Percentiles rank a stretch among this genome's conserved stretches.
These are phyloP conservation scores for Pulveroboletus sp. DNA, from an alignment of 768 basidiomycete genomes.

Conservation along the genomic window DNA sequence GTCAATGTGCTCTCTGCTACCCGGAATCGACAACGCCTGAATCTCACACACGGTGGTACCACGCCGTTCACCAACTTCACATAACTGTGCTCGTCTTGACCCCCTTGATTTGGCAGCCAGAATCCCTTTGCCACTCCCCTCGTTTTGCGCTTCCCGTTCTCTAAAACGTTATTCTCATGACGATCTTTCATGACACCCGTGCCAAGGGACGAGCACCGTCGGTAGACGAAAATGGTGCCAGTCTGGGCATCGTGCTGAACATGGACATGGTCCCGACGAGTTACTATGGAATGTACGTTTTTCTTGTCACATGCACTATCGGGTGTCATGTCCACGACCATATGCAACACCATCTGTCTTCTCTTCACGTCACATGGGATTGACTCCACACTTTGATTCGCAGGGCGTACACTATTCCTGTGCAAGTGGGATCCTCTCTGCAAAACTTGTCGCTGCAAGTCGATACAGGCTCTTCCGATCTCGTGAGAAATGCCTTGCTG, in stretches of 20 bases:
- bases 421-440: conserved; percentile 46
- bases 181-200: conserved; percentile 2
- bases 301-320: not conserved
- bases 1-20: conserved; percentile 12
- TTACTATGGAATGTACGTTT: conserved; percentile 52
- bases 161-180: conserved; percentile 8
- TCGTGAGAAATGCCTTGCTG: conserved; percentile 44
- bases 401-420: conserved; percentile 66
- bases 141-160: not conserved
- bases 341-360: not conserved
- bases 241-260: conserved; percentile 56
- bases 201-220: conserved; percentile 6
- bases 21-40: conserved; percentile 10
- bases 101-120: not conserved
- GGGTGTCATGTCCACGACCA: not conserved
- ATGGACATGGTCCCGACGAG: conserved; percentile 54
- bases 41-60: conserved; percentile 18
- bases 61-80: conserved; percentile 5
- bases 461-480: conserved; percentile 81
- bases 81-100: not conserved
- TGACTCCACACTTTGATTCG: not conserved
- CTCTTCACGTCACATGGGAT: not conserved
- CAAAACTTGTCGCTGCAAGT: conserved; percentile 66
- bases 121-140: not conserved
- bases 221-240: conserved; percentile 46